These are phyloP conservation scores for Adansonia madagascariensis DNA, from an alignment of 441 rosid genomes.

Conservation along the genomic window DNA sequence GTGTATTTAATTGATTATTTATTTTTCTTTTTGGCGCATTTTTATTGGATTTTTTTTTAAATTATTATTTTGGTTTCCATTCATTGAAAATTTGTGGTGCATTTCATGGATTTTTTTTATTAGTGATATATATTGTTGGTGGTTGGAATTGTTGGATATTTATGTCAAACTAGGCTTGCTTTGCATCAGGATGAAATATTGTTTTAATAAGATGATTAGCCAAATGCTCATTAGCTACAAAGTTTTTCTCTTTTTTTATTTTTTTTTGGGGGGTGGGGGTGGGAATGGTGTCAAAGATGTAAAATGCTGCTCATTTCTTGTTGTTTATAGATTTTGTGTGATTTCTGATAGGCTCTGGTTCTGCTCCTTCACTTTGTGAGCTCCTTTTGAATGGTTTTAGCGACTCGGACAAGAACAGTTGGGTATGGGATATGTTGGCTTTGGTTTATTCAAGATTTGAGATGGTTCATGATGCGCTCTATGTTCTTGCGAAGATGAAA, in stretches of 20 bases:
- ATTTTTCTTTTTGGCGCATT: background rate
- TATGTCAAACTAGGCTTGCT: slow-evolving; percentile 22
- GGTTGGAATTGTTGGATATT: background rate
- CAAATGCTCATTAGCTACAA: background rate
- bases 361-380: slow-evolving; percentile 65
- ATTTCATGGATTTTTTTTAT: background rate
- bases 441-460: slow-evolving; percentile 64
- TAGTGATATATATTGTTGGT: background rate
- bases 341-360: slow-evolving; percentile 64
- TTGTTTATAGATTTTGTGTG: slow-evolving; percentile 46
- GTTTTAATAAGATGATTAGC: slow-evolving; percentile 10
- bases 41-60: background rate
- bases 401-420: slow-evolving; percentile 53
- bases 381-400: slow-evolving; percentile 48
- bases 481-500: slow-evolving; percentile 71
- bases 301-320: slow-evolving; percentile 34
- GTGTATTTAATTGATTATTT: background rate
- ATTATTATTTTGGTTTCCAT: background rate
- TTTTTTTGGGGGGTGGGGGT: background rate
- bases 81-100: background rate
- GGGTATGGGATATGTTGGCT: slow-evolving; percentile 74
- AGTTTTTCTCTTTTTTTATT: background rate
- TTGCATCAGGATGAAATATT: background rate
- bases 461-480: slow-evolving; percentile 75
- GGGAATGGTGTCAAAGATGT: background rate